Conservation (phyloP, 106 monocot genomes). For the Phalaenopsis equestris region DNA sequence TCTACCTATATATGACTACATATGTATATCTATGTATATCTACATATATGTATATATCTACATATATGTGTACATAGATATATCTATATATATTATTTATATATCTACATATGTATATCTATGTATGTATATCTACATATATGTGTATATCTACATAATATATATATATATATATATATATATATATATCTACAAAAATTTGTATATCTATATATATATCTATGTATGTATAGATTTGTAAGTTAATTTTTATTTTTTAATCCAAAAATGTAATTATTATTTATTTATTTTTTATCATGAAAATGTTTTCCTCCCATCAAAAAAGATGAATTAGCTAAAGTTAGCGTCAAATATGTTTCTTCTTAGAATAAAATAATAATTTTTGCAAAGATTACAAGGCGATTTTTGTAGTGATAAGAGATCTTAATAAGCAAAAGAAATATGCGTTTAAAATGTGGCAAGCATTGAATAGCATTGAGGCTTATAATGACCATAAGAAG, state of each 20-base stretch:
- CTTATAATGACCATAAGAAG: not conserved
- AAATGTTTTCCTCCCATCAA: not conserved
- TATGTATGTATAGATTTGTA: too few species aligned
- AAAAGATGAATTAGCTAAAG: not conserved
- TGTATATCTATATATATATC: too few species aligned
- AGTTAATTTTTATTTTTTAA: not conserved
- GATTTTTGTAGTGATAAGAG: not conserved
- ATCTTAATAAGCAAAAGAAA: not conserved
- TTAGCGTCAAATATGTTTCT: not conserved
- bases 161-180: too few species aligned
- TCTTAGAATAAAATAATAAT: not conserved
- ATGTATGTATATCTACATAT: too few species aligned
- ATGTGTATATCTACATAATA: too few species aligned
- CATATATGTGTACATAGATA: too few species aligned
- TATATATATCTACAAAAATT: too few species aligned
- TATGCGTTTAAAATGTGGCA: not conserved
- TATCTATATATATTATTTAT: too few species aligned
- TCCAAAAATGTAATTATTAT: not conserved
- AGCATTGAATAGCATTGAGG: not conserved
- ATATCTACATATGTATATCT: too few species aligned
- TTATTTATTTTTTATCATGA: not conserved
- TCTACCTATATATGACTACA: too few species aligned
- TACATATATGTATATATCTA: too few species aligned
- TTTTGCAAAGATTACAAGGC: not conserved
- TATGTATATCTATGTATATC: too few species aligned